Evolutionary conservation across 306 rosid species (phyloP), one percentile per base, ranked within the genome.

Genomic region (Betula pendula): DNA sequence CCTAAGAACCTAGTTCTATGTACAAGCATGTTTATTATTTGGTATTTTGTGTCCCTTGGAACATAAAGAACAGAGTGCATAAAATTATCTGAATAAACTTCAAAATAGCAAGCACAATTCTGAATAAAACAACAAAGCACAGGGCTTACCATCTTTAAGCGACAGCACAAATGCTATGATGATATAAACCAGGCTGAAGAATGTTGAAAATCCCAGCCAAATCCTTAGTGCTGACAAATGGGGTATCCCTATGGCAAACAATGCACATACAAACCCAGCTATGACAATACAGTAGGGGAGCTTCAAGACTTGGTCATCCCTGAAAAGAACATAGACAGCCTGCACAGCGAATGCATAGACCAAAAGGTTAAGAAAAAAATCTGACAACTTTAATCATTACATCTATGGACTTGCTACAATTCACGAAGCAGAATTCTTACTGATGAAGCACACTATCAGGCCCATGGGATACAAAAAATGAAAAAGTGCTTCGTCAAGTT

Each of bases 191-290:
- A 90, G 62, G 84, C 96, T 92, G 83, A 92, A 87, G 76, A 92
- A 70, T 7, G 97, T 92, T 25, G 99, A 95, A 85, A 95, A 80
- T 88, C 91, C 97, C 44, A 95, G 81, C 99, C 99, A 95, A 82
- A 84, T 15, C 84, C 96, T 85, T 31, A 95, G 96, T 49, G 99
- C 99, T 3, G 99, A 95, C 63, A 95, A 86, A 84, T 95, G 99
- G 5, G 98, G 98, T 83, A 88, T 95, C 25, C 92, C 83, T 13
- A 95, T 86, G 49, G 98, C 97, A 87, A 95, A 95, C 71, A 90
- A 55, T 35, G 89, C 93, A 76, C 97, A 95, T 38, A 85, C 91
- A 75, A 92, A 66, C 62, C 98, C 98, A 48, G 96, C 89, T 56
- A 95, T 83, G 68, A 86, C 90, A 71, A 88, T 95, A 80, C 72